These are phyloP conservation scores for Tetrapisispora fleetii DNA, from an alignment of 805 yeast species.

Conservation along the genomic window DNA sequence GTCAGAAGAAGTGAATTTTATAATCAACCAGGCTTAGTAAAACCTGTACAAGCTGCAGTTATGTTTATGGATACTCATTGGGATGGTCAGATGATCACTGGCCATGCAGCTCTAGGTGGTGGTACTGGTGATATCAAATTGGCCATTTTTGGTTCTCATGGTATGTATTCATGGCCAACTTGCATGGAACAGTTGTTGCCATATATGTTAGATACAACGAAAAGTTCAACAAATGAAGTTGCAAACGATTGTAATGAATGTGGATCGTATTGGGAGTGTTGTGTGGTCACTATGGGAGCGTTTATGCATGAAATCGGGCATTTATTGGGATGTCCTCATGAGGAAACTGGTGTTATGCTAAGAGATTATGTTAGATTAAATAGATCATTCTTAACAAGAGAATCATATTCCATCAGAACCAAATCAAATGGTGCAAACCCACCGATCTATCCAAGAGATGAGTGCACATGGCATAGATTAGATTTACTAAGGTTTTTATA, in stretches of 20 bases:
- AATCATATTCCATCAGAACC: conserved; percentile 46
- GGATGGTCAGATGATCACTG: conserved; percentile 54
- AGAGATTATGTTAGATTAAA: conserved; percentile 76
- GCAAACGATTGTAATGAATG: conserved; percentile 85
- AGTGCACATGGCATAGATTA: conserved; percentile 80
- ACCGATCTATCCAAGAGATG: conserved; percentile 50
- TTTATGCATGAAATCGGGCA: conserved; percentile 96
- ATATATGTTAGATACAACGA: conserved; percentile 61
- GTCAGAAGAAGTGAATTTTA: conserved; percentile 33
- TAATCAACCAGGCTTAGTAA: conserved; percentile 44
- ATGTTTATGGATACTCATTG: conserved; percentile 79
- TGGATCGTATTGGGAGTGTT: conserved; percentile 83
- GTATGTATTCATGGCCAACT: conserved; percentile 89
- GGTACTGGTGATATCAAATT: conserved; percentile 58
- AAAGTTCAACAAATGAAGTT: conserved; percentile 52
- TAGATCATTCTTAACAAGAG: conserved; percentile 71
- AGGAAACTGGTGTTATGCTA: conserved; percentile 81
- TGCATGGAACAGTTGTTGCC: conserved; percentile 60
- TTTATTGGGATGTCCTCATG: conserved; percentile 84
- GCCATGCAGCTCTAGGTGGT: conserved; percentile 95
- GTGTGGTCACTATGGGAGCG: conserved; percentile 81
- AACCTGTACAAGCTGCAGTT: conserved; percentile 73
- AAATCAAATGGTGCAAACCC: conserved; percentile 36
- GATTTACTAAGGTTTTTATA: conserved; percentile 69
- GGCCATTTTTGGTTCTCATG: conserved; percentile 93